These are phyloP conservation scores for Cucumis hystrix DNA, from an alignment of 306 rosid genomes.

Conservation along the genomic window DNA sequence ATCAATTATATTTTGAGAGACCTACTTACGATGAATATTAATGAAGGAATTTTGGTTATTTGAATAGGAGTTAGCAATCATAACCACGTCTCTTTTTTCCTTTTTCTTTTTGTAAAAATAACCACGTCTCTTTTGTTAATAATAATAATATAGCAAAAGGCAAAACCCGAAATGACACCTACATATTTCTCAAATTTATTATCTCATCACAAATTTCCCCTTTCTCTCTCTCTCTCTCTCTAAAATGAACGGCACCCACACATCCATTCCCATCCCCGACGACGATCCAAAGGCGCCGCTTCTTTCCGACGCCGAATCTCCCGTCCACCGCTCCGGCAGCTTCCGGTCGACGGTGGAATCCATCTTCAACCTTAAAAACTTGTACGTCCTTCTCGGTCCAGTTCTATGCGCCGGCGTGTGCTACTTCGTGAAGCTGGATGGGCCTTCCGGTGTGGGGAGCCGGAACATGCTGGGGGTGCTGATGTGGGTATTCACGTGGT, in stretches of 20 bases:
- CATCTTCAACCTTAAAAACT: constrained; percentile 21
- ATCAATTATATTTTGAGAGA: too few relatives aligned
- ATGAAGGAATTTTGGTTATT: too few relatives aligned
- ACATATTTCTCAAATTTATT: too few relatives aligned
- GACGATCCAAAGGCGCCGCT: constrained; percentile 47
- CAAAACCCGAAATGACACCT: too few relatives aligned
- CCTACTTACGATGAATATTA: too few relatives aligned
- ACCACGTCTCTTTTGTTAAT: too few relatives aligned
- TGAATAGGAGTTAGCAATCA: too few relatives aligned
- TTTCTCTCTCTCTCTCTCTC: background rate
- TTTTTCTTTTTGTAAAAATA: too few relatives aligned
- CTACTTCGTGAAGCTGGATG: constrained; percentile 40
- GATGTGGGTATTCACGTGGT: constrained; percentile 75
- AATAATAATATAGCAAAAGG: too few relatives aligned
- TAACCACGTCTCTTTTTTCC: too few relatives aligned
- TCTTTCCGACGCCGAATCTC: constrained; percentile 28
- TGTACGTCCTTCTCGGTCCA: constrained; percentile 47
- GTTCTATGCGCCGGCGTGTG: constrained; percentile 28
- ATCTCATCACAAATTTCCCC: background rate
- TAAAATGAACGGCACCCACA: constrained; percentile 22
- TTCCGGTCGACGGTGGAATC: constrained; percentile 9
- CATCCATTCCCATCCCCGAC: constrained; percentile 7
- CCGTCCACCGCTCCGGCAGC: constrained; percentile 11
- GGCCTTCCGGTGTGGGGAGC: constrained; percentile 14
- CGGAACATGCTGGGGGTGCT: constrained; percentile 63